A percentile compares a stretch with the other conserved stretches of the same genome.
phyloP scores from a whole-genome alignment of 805 yeast genomes.

The Kodamaea fukazawae region DNA sequence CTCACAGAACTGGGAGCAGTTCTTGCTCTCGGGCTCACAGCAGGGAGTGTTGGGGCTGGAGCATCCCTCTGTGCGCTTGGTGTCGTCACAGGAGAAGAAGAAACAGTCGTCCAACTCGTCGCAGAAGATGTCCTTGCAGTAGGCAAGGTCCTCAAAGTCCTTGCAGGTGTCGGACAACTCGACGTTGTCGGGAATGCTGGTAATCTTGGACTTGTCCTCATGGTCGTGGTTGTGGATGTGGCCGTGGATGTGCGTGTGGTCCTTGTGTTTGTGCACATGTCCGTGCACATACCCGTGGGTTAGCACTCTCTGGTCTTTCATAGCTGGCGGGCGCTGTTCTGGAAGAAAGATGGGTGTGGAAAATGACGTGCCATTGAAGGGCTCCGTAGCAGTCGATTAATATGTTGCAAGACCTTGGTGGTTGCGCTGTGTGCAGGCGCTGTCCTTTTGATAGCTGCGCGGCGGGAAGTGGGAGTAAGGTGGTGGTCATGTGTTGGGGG shows the following conservation, averaged over 20 bases:
- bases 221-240: constrained; percentile 56
- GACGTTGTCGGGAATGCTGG: background rate
- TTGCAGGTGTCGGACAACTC: constrained; percentile 18
- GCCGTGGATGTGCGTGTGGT: constrained; percentile 66
- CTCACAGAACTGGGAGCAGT: constrained; percentile 8
- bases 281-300: constrained; percentile 64
- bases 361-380: background rate
- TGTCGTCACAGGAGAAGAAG: constrained; percentile 33
- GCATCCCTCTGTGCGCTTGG: constrained; percentile 7
- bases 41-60: constrained; percentile 1
- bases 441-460: no score
- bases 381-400: background rate
- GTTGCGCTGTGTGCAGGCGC: constrained; percentile 2
- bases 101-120: constrained; percentile 45
- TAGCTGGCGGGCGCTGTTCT: background rate
- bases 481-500: no score
- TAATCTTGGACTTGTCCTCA: constrained; percentile 12
- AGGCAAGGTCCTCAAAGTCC: constrained; percentile 29
- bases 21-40: background rate
- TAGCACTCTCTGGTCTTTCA: constrained; percentile 13
- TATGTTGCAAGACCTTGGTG: constrained; percentile 9
- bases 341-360: background rate
- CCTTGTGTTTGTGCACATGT: constrained; percentile 60
- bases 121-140: constrained; percentile 41
- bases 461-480: no score